Evolutionary conservation across 2,329 filamentous ascomycete species (phyloP), one percentile per base, ranked within the genome.

Genomic region (Knufia petricola): DNA sequence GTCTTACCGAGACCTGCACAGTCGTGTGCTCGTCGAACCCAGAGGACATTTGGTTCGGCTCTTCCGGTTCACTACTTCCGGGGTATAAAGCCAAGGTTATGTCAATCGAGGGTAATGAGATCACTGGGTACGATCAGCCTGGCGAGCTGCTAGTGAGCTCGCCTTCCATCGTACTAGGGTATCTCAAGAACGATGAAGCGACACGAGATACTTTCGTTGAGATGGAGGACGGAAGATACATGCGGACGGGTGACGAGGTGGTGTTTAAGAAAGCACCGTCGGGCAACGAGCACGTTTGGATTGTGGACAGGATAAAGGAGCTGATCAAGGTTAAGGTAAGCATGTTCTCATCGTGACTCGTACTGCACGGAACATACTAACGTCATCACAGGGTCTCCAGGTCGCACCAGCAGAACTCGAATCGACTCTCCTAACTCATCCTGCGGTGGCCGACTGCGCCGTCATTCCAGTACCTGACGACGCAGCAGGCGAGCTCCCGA

Each of bases 181-280:
- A 95, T 58, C 69, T 94, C 46, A 84, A 94, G 67, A 94, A 95
- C 60, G 81, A 85, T 38, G 82, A 85, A 60, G 87, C 89, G 2
- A 94, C 82, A 17, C 73, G 76, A 45, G 87, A 94, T 62, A 92
- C 88, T 0, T 95, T 87, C 59, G 55, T 59, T 4, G 81, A 88
- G 55, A 73, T 74, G n/a, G 62, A 68, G 12, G 80, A 81, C 8
- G 59, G 59, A 8, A 68, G 80, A 54, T 92, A 87, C 79, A 79
- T 94, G 74, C 78, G 77, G 34, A 95, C 89, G 0, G 89, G 89
- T 4, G 89, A 95, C 59, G 86, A 94, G 63, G 87, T 84, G 0
- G 70, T 90, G 2, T 69, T 94, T 9, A 74, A 76, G 2, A 75
- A 77, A 59, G 71, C 78, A 6, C 74, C 78, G 0, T 69, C 72